Conservation (phyloP, 768 basidiomycete genomes). For the Kwoniella sp. region DNA sequence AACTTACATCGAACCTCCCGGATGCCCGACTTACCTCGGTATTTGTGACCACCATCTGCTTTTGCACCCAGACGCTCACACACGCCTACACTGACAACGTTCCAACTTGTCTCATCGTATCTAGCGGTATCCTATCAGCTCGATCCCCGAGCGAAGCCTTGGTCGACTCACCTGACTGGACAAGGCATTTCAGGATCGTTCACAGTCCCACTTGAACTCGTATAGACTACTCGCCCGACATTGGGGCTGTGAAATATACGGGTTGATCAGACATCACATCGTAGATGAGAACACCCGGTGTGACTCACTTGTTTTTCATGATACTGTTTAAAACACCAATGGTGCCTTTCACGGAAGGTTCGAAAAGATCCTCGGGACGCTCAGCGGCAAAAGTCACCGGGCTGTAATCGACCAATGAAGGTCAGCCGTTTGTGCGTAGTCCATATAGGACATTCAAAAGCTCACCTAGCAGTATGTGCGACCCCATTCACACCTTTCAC, state of each 20-base stretch:
- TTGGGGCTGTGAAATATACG: slow-evolving; percentile 53
- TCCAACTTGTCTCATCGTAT: slow-evolving; percentile 45
- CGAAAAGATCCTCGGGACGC: slow-evolving; percentile 60
- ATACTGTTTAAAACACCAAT: slow-evolving; percentile 65
- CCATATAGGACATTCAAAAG: too few relatives aligned
- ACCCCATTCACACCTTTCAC: slow-evolving; percentile 75
- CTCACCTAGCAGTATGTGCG: slow-evolving; percentile 40
- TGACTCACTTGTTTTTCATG: slow-evolving; percentile 2
- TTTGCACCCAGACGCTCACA: slow-evolving; percentile 25
- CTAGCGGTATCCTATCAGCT: slow-evolving; percentile 7
- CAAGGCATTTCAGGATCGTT: slow-evolving; percentile 5
- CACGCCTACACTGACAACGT: slow-evolving; percentile 13
- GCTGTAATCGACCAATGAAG: neutral
- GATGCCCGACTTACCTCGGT: slow-evolving; percentile 30
- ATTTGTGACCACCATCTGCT: slow-evolving; percentile 26
- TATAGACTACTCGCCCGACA: slow-evolving; percentile 64
- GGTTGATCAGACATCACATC: too few relatives aligned
- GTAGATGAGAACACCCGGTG: too few relatives aligned
- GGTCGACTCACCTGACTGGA: neutral
- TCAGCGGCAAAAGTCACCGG: slow-evolving; percentile 40
- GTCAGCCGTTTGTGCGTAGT: neutral
- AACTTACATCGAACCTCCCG: neutral
- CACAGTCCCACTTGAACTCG: neutral
- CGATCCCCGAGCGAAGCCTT: neutral
- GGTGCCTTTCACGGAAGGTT: slow-evolving; percentile 75